Base-by-base conservation (phyloP, 2,329 filamentous ascomycete genomes). In the Blastomyces emzantsi region DNA sequence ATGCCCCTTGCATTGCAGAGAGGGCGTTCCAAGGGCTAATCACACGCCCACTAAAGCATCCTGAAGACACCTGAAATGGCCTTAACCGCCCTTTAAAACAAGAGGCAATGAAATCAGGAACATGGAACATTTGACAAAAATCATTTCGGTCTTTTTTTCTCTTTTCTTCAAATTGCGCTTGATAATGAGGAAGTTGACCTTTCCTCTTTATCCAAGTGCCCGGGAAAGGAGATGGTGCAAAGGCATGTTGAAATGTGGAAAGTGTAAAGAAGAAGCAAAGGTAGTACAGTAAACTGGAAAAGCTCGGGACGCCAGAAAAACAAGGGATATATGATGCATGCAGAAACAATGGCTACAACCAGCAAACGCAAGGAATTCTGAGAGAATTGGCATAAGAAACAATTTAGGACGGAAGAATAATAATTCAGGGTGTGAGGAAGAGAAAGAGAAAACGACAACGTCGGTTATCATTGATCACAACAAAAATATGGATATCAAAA, bases 401-500 rank as follows among this genome's bases (percentile, higher is more conserved):
- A 47, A 49, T 22, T 13, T 19, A 47, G n/a, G 30, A 39, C 2
- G 30, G 43, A 51, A 19, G 33, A 49, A 22, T 22, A n/a, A 57
- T 4, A 36, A 57, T 28, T 33, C 17, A 39, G 7, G 22, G 22
- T n/a, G 36, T 5, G 25, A 22, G 22, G 22, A 15, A n/a, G 22
- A 22, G 13, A 30, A 19, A 45, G 9, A 9, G 22, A 39, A 22
- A 39, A 3, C 28, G 28, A 51, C 11, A 45, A 8, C 17, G 33
- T 36, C 54, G 17, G 13, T 19, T 15, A 39, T n/a, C 17, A 57
- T 25, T 22, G 15, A 55, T 55, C 52, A 39, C 30, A 57, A 13
- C n/a, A 39, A 41, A 39, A 22, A 17, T 45, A 19, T 17, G 17
- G 17, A 57, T 63, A 55, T 70, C 69, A 68, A 69, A 73, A 63